These are phyloP conservation scores for Tanacetum coccineum DNA, from an alignment of 129 eudicot species.

Conservation along the genomic window DNA sequence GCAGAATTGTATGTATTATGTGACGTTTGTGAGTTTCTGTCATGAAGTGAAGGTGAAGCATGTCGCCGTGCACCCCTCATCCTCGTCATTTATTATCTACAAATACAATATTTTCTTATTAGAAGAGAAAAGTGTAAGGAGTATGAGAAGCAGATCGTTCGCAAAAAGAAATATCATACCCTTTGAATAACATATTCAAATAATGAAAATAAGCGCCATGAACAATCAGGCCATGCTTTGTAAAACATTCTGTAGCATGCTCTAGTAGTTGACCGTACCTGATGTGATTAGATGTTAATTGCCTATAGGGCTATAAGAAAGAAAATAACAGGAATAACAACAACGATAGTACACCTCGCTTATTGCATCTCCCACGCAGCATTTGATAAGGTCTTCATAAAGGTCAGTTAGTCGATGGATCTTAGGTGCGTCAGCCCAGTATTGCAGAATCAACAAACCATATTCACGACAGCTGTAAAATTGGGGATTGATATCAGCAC, in stretches of 20 bases:
- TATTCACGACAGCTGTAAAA: slow-evolving; percentile 83
- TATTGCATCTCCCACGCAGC: slow-evolving; percentile 97
- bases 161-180: slow-evolving; percentile 34
- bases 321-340: slow-evolving; percentile 3
- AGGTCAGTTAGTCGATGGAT: slow-evolving; percentile 92
- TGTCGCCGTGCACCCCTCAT: slow-evolving; percentile 94
- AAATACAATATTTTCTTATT: slow-evolving; percentile 3
- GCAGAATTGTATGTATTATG: slow-evolving; percentile 41
- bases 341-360: slow-evolving; percentile 61
- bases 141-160: neutral
- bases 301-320: neutral
- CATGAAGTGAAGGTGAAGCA: slow-evolving; percentile 93
- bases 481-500: slow-evolving; percentile 4
- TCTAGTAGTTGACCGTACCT: slow-evolving; percentile 98
- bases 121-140: neutral
- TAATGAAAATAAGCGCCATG: slow-evolving; percentile 72
- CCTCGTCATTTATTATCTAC: slow-evolving; percentile 88
- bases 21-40: slow-evolving; percentile 60
- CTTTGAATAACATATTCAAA: slow-evolving; percentile 96
- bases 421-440: slow-evolving; percentile 99
- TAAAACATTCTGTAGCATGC: slow-evolving; percentile 96
- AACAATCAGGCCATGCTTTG: slow-evolving; percentile 97
- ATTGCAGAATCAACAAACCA: slow-evolving; percentile 81
- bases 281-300: slow-evolving; percentile 26
- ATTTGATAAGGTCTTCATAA: slow-evolving; percentile 89